phyloP scores from a whole-genome alignment of 352 stramenopile genomes.

The Globisporangium spiculum region DNA sequence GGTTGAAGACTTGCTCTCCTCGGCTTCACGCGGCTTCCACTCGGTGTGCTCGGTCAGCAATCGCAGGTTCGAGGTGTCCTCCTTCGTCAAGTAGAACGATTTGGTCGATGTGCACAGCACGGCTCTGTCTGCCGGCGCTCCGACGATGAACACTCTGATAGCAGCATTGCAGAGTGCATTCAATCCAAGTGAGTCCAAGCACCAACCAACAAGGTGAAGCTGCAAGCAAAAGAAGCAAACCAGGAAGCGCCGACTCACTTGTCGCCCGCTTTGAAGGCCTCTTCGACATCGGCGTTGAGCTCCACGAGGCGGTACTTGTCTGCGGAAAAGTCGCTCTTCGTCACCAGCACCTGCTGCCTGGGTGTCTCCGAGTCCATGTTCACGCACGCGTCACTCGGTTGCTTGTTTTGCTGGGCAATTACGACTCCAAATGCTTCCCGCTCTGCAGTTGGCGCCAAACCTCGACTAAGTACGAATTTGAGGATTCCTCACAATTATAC shows the following conservation, averaged over 20 bases:
- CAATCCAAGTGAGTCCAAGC: not conserved
- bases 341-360: conserved; percentile 38
- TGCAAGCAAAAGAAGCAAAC: not conserved
- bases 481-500: not conserved
- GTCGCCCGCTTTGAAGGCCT: conserved; percentile 40
- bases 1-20: conserved; percentile 1
- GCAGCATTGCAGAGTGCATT: conserved; percentile 2
- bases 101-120: conserved; percentile 69
- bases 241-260: conserved; percentile 26
- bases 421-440: not conserved
- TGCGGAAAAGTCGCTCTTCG: conserved; percentile 43
- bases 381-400: not conserved
- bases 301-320: conserved; percentile 63
- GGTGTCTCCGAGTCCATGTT: not conserved
- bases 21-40: conserved; percentile 38
- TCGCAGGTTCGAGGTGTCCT: conserved; percentile 81
- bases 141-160: conserved; percentile 65
- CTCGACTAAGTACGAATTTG: conserved; percentile 4
- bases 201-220: not conserved
- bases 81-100: conserved; percentile 74
- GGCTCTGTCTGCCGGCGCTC: conserved; percentile 43
- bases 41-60: conserved; percentile 58
- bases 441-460: conserved; percentile 6
- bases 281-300: conserved; percentile 62
- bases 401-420: not conserved